Percentiles rank a stretch among this genome's conserved stretches.
Conservation (phyloP, 2,329 filamentous ascomycete genomes). For the Microthyrium microscopicum region DNA sequence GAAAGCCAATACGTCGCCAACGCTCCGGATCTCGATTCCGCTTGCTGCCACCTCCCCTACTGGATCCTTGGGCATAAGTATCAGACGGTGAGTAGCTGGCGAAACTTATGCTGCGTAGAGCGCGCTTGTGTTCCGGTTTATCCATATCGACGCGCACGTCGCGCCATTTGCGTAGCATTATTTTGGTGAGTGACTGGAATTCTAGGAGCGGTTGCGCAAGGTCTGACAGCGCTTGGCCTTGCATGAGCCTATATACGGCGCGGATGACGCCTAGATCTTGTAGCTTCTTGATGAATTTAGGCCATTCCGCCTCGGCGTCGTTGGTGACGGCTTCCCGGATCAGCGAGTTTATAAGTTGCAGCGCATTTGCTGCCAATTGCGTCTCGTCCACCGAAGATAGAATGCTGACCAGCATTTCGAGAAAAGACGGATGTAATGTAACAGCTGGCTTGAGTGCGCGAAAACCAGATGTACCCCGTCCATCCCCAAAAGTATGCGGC, state of each 20-base stretch:
- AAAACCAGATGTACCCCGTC: too few species aligned
- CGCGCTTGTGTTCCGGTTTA: conserved; percentile 70
- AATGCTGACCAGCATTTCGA: conserved; percentile 83
- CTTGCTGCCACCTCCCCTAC: conserved; percentile 33
- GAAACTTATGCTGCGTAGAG: conserved; percentile 70
- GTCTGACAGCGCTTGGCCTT: conserved; percentile 81
- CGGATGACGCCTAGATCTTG: conserved; percentile 89
- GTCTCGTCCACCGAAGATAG: conserved; percentile 91
- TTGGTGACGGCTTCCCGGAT: conserved; percentile 80
- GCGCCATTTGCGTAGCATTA: conserved; percentile 74
- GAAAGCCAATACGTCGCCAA: conserved; percentile 84
- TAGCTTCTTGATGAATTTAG: conserved; percentile 81
- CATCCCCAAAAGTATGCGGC: conserved; percentile 62
- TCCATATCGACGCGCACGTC: conserved; percentile 74
- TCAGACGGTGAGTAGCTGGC: conserved; percentile 42
- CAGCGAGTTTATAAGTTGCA: conserved; percentile 88
- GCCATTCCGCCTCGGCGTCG: conserved; percentile 71
- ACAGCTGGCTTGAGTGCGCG: conserved; percentile 83
- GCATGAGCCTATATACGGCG: conserved; percentile 81
- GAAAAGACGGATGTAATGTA: conserved; percentile 79
- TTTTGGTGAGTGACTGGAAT: conserved; percentile 82
- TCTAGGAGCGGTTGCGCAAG: conserved; percentile 78
- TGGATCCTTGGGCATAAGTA: conserved; percentile 22
- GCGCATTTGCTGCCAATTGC: conserved; percentile 81
- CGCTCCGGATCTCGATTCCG: conserved; percentile 67